phyloP scores from a whole-genome alignment of 2,329 filamentous ascomycete species.

The Arthrobotrys entomopaga region DNA sequence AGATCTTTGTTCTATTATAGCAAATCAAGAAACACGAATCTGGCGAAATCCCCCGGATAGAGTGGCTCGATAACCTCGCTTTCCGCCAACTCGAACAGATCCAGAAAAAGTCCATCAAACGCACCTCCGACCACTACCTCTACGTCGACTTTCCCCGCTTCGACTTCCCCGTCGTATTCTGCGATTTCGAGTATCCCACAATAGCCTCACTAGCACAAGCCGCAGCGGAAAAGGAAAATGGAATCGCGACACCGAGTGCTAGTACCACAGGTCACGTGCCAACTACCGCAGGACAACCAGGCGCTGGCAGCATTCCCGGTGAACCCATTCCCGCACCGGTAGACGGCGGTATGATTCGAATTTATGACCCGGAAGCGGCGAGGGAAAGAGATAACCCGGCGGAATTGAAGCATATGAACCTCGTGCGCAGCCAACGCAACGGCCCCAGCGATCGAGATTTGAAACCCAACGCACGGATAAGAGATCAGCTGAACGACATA shows the following conservation, averaged over 20 bases:
- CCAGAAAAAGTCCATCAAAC: conserved; percentile 63
- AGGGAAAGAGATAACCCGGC: conserved; percentile 85
- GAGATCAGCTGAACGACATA: conserved; percentile 90
- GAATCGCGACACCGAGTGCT: conserved; percentile 37
- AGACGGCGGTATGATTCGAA: conserved; percentile 75
- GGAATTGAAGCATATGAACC: conserved; percentile 89
- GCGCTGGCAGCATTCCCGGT: conserved; percentile 30
- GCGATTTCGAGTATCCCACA: conserved; percentile 81
- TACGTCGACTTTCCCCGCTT: conserved; percentile 93
- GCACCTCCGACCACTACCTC: conserved; percentile 76
- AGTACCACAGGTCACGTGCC: conserved; percentile 64
- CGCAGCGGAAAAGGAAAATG: conserved; percentile 29
- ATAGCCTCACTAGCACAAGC: conserved; percentile 28
- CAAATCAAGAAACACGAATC: conserved; percentile 98
- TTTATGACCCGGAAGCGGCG: conserved; percentile 93
- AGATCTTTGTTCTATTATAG: conserved; percentile 10
- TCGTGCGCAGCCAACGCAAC: conserved; percentile 91
- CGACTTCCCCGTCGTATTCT: conserved; percentile 94
- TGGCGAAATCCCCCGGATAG: conserved; percentile 90
- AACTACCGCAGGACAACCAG: conserved; percentile 55
- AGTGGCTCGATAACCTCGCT: conserved; percentile 95
- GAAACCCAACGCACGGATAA: conserved; percentile 93
- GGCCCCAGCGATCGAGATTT: conserved; percentile 94
- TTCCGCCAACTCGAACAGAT: conserved; percentile 87
- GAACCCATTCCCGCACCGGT: conserved; percentile 47